Evolutionary conservation across 2,329 filamentous ascomycete species (phyloP).

Genomic region (Chrysoporthe austroafricana): DNA sequence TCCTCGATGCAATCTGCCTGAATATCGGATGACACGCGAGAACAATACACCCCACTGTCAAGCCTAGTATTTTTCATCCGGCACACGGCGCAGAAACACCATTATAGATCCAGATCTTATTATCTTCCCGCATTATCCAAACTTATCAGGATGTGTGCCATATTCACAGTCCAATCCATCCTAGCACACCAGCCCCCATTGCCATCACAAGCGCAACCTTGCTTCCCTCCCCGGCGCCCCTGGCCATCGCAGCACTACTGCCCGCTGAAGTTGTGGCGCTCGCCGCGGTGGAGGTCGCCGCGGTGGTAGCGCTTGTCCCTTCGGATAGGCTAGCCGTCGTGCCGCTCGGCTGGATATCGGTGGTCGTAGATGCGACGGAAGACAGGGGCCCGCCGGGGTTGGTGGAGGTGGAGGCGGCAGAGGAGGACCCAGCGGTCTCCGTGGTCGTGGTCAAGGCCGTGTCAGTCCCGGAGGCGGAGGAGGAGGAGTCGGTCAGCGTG

Average conservation of each 20-base stretch:
- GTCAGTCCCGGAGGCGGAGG: not conserved
- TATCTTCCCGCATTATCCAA: not conserved
- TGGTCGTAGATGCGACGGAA: conserved; percentile 16
- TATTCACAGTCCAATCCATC: conserved; percentile 17
- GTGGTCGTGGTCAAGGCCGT: conserved; percentile 1
- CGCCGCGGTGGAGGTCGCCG: conserved; percentile 1
- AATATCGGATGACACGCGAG: not conserved
- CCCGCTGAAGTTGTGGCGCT: conserved; percentile 7
- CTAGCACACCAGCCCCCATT: conserved; percentile 22
- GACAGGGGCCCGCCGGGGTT: conserved; percentile 8
- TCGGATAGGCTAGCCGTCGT: conserved; percentile 12
- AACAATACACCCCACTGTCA: not conserved
- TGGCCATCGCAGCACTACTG: not conserved
- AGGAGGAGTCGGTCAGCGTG: conserved; percentile 4
- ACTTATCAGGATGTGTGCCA: not conserved
- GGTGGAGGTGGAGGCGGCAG: not conserved
- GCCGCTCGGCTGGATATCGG: conserved; percentile 18
- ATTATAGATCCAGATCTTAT: not conserved
- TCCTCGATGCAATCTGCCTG: not conserved
- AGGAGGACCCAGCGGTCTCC: not conserved
- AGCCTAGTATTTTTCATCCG: not conserved
- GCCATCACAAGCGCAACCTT: conserved; percentile 27
- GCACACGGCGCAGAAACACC: not conserved
- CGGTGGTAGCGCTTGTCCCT: not conserved
- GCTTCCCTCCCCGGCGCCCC: not conserved